Base-by-base conservation (phyloP, 1,139 yeast species). In the Suhomyces taliae region DNA sequence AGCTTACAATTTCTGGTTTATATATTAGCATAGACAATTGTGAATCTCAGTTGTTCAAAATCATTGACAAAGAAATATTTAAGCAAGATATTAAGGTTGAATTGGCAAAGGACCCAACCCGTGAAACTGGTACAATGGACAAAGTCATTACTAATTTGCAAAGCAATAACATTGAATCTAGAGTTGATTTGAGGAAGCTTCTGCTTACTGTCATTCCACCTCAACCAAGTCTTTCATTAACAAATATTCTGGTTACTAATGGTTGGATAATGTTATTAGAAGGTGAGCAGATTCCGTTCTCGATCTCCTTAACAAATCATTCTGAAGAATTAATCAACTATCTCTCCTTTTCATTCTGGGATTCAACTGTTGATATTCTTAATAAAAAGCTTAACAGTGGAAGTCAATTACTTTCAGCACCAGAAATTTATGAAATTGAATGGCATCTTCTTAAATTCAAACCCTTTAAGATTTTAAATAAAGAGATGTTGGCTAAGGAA, bases 241-340 rank as follows among this genome's bases (percentile, higher is more conserved):
- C 79, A 1, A 74, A 78, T 37, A 66, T 81, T 7, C 78, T 83
- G 60, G 71, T 87, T 7, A 75, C 79, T 33, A 84, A 83, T 57
- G 82, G 83, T 3, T 84, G 89, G 83, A 59, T 85, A 4, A 85
- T 88, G 90, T 64, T 89, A n/a, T 65, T 89, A 24, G 96, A 89
- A 59, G 96, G 96, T 6, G 95, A 90, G 55, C 69, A 70, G 43
- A 74, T 73, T 45, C 57, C 65, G 4, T 81, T 87, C 48, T 66
- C 76, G 0, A 65, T 88, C 4, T 64, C 69, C 1, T 66, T 89
- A 41, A 75, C 79, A 38, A 89, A 89, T 59, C 74, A 76, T 29
- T 82, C 90, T 0, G 61, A 66, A 11, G 81, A 83, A 10, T 59
- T 73, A 1, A 81, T 85, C 39, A 83, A 84, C 51, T 75, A 79